These are phyloP conservation scores for Nicotiana noctiflora DNA, from an alignment of 257 asterid species.

Conservation along the genomic window DNA sequence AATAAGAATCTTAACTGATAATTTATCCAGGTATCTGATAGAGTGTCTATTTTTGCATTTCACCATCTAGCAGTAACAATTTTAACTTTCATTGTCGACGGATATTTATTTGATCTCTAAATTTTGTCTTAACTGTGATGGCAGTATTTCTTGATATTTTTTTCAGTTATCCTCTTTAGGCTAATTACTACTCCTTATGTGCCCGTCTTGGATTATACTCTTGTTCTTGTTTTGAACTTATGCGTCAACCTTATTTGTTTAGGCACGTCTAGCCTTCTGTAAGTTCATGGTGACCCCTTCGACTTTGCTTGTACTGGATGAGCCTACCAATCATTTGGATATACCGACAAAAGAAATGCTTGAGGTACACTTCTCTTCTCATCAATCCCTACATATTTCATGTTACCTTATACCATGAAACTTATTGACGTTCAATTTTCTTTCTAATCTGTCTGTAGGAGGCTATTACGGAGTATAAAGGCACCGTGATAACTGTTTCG, in stretches of 20 bases:
- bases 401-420: background rate
- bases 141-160: background rate
- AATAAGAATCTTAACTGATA: background rate
- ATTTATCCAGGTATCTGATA: background rate
- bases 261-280: conserved; percentile 99
- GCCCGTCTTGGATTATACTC: background rate
- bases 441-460: conserved; percentile 39
- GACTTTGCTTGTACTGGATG: conserved; percentile 84
- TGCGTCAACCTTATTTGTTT: background rate
- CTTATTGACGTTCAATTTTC: conserved; percentile 1
- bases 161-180: background rate
- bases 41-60: background rate
- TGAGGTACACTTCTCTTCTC: conserved; percentile 48
- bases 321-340: conserved; percentile 96
- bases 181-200: background rate
- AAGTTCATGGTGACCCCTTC: conserved; percentile 99
- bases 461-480: conserved; percentile 86
- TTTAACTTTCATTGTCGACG: background rate
- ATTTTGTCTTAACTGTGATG: background rate
- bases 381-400: background rate
- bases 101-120: background rate
- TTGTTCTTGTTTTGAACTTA: background rate
- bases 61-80: background rate
- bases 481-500: conserved; percentile 92
- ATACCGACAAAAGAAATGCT: conserved; percentile 99